phyloP scores from a whole-genome alignment of 257 asterid species.

The Solanum sejunctum region DNA sequence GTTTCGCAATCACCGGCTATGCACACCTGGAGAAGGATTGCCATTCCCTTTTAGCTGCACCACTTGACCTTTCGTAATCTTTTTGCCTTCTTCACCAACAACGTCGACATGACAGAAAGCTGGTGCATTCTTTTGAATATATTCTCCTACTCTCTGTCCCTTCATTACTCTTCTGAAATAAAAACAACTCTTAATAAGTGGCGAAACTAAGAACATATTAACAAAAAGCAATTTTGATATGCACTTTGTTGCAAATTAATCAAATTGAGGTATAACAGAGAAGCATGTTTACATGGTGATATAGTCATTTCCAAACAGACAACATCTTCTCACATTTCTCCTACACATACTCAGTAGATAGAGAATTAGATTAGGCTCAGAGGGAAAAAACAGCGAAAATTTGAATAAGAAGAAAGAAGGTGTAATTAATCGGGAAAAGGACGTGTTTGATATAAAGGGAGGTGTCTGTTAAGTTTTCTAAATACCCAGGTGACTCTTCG shows the following conservation, averaged over 20 bases:
- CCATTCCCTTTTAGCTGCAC: neutral
- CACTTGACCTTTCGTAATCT: neutral
- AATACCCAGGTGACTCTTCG: no score
- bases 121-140: slow-evolving; percentile 59
- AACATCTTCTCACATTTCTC: no score
- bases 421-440: no score
- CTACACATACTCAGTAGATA: no score
- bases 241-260: neutral
- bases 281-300: neutral
- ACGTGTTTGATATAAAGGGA: no score
- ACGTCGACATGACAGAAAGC: slow-evolving; percentile 47
- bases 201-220: no score
- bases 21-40: neutral
- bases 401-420: no score
- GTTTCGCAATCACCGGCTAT: slow-evolving; percentile 3
- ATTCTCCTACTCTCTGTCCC: slow-evolving; percentile 51
- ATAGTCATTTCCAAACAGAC: no score
- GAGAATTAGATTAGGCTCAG: no score
- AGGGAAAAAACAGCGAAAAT: no score
- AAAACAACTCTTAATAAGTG: neutral
- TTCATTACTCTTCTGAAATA: slow-evolving; percentile 36
- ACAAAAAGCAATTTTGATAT: neutral
- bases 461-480: no score
- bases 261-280: neutral
- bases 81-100: slow-evolving; percentile 19